A percentile compares a stretch with the other conserved stretches of the same genome.
These are phyloP conservation scores for Onygena corvina DNA, from an alignment of 2,329 filamentous ascomycete genomes.

Conservation along the genomic window DNA sequence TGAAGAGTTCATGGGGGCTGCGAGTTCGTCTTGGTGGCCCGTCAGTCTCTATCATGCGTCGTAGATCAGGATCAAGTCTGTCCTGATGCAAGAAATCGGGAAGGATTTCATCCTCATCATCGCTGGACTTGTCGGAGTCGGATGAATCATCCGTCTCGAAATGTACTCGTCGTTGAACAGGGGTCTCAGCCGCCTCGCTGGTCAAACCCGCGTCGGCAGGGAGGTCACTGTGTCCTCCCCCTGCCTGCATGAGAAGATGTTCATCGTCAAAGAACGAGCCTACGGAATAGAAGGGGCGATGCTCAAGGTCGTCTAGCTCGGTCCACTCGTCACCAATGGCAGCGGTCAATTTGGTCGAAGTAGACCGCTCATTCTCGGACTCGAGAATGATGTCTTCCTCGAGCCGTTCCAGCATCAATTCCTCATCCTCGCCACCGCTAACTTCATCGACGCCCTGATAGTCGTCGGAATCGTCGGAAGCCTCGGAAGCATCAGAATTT, in stretches of 20 bases:
- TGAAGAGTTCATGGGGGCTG: conserved; percentile 24
- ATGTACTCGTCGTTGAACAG: conserved; percentile 53
- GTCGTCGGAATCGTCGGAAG: conserved; percentile 22
- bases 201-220: conserved; percentile 21
- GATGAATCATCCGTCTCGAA: conserved; percentile 54
- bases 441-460: conserved; percentile 71
- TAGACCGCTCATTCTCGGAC: conserved; percentile 27
- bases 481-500: conserved; percentile 9
- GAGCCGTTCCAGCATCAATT: conserved; percentile 62
- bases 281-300: conserved; percentile 31
- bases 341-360: conserved; percentile 18
- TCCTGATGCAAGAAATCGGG: conserved; percentile 69
- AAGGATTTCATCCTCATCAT: conserved; percentile 57
- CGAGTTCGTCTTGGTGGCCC: conserved; percentile 21
- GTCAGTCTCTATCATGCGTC: conserved; percentile 60
- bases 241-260: conserved; percentile 24
- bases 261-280: conserved; percentile 35
- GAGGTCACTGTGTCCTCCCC: conserved; percentile 27
- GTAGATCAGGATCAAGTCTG: conserved; percentile 58
- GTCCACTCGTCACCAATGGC: conserved; percentile 36
- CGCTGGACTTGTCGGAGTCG: conserved; percentile 42
- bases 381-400: conserved; percentile 63
- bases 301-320: conserved; percentile 39
- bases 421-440: conserved; percentile 66
- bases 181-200: conserved; percentile 26